phyloP scores from a whole-genome alignment of 2,329 filamentous ascomycete genomes.

The Fusarium sarcochroum region DNA sequence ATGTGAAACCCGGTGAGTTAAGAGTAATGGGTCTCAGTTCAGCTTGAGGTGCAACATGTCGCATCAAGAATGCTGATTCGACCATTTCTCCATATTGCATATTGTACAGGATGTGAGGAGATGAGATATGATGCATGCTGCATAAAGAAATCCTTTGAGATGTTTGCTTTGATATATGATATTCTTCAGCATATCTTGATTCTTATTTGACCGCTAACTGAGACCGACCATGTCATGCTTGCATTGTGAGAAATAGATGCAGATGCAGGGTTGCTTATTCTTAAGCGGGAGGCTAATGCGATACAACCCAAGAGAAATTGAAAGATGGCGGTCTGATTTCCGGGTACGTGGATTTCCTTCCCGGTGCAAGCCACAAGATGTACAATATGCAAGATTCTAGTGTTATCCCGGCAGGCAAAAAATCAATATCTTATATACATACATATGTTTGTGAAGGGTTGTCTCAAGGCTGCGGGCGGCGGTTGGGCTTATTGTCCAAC shows the following conservation, averaged over 20 bases:
- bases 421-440: neutral
- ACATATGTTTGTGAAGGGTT: neutral
- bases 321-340: constrained; percentile 6
- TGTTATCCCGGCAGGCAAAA: neutral
- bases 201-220: neutral
- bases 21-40: neutral
- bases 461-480: constrained; percentile 8
- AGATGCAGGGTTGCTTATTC: constrained; percentile 27
- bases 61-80: constrained; percentile 1
- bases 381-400: constrained; percentile 1
- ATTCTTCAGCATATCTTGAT: constrained; percentile 8
- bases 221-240: constrained; percentile 9
- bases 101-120: neutral
- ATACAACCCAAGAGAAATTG: neutral
- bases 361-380: constrained; percentile 14
- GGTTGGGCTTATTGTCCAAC: constrained; percentile 17
- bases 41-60: neutral
- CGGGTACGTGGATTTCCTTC: constrained; percentile 19
- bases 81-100: neutral
- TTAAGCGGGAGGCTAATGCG: neutral
- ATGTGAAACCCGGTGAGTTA: constrained; percentile 1
- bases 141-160: neutral
- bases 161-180: constrained; percentile 25
- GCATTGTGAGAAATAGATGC: neutral
- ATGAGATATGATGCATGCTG: neutral